Base-by-base conservation (phyloP, 768 basidiomycete species). In the Hericium coralloides region DNA sequence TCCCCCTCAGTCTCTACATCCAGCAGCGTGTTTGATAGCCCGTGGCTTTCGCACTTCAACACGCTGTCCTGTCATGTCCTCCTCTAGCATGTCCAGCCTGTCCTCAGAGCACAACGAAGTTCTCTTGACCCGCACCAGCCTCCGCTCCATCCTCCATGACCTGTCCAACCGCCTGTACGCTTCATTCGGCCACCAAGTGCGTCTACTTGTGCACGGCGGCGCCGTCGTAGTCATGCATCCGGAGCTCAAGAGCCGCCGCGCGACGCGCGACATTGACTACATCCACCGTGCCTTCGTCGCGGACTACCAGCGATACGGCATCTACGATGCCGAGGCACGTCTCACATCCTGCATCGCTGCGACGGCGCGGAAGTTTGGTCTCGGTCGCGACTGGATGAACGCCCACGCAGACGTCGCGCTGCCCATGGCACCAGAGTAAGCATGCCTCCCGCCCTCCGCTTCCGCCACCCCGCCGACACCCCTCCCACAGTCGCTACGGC, bases 321-420 rank as follows among this genome's bases (percentile, higher is more conserved):
- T 82, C 1, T 55, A 59, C 8, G 80, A 86, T 55, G 83, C 85
- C 2, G 76, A 73, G 14, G 73, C 74, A 3, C 74, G 81, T n/a
- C 71, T 89, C 26, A 74, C 75, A 60, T 67, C 67, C 12, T 87
- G 85, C 64, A 83, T 87, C 49, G 60, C 69, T 10, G 72, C 73
- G 36, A 87, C 84, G 2, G 85, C 85, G 50, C 61, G 17, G 66
- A 68, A 7, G 76, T 82, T 62, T 65, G 63, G 65, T 3, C 74
- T 79, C 51, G 85, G 87, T 22, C 70, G 72, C 55, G 86, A 88
- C 66, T 89, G 87, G 87, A 86, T 89, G 86, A 88, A 88, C 56
- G 78, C 81, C 4, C 82, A 86, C 60, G 82, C 87, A 0, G 87
- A 89, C 60, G 74, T 86, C 14, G 83, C 86, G 2, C 72, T 89